Evolutionary conservation across 148 eudicot species (phyloP), one percentile per base, ranked within the genome.

Genomic region (Cornus florida): DNA sequence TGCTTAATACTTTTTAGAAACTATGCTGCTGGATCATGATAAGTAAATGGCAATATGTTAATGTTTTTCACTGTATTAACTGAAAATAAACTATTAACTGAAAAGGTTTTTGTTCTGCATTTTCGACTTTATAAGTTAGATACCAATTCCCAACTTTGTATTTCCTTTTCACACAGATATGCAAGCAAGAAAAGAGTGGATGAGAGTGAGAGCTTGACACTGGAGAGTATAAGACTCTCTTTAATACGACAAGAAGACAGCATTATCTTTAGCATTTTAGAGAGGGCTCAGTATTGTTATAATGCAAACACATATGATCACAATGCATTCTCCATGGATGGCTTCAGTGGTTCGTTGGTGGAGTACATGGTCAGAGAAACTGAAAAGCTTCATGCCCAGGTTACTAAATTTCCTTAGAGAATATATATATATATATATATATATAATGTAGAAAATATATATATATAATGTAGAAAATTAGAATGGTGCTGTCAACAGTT

Each of bases 311-410:
- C 91, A n/a, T 88, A 90, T 75, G 82, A 90, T 77, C 90, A 87
- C 62, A 82, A 85, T 77, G 86, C 91, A 24, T 90, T 90, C 72
- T 86, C 91, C n/a, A 75, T 85, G 85, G 86, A 88, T 67, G 93
- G 87, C 20, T 90, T 90, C 80, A 66, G 81, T 70, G 93, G 91
- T 28, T 87, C 93, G 33, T 85, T 90, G 77, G 84, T 88, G 64
- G 90, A 85, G 85, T 88, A 71, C 78, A 90, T 90, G 82, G 89
- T 90, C 74, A 84, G 73, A 78, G 93, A 90, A 84, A 87, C 89
- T 75, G 93, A 90, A 84, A 85, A 82, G 79, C 90, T 90, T 62
- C 91, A 90, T 88, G 91, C 91, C 78, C 87, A 77, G 93, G 93
- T 90, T 39, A 46, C 57, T 43, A 43, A 62, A 83, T 1, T 70